Evolutionary conservation across 1,284 basidiomycete species (phyloP).

Genomic region (Tilletia walkeri): DNA sequence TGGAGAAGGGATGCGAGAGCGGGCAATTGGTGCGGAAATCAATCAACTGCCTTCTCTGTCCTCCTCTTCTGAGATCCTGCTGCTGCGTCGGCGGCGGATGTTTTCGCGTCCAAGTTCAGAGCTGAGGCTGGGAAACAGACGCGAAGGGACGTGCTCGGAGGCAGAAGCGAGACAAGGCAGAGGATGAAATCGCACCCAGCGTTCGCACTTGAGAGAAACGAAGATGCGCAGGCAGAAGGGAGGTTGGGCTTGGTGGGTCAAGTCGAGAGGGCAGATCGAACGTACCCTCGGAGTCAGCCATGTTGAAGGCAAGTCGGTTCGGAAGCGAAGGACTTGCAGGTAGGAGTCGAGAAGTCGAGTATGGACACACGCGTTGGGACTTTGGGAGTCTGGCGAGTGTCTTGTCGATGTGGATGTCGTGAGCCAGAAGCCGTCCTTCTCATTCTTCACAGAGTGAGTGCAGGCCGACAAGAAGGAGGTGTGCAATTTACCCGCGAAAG

Average conservation of each 20-base stretch:
- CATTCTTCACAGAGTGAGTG: too few relatives aligned
- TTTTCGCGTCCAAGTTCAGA: background rate
- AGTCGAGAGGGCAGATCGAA: conserved; percentile 20
- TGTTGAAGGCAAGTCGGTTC: conserved; percentile 21
- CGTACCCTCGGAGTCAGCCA: conserved; percentile 50
- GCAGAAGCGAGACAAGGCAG: background rate
- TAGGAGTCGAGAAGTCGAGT: too few relatives aligned
- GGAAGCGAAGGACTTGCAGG: conserved; percentile 1
- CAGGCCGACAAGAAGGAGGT: too few relatives aligned
- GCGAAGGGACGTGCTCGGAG: conserved; percentile 26
- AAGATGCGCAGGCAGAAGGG: conserved; percentile 1
- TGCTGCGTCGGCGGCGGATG: background rate
- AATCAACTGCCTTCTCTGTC: too few relatives aligned
- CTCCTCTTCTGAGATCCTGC: too few relatives aligned
- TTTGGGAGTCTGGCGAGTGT: too few relatives aligned
- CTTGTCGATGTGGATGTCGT: too few relatives aligned
- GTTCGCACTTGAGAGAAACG: background rate
- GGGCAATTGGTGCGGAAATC: too few relatives aligned
- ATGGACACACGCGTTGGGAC: too few relatives aligned
- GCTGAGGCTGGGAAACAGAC: conserved; percentile 4
- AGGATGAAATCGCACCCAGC: too few relatives aligned
- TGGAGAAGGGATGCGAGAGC: background rate
- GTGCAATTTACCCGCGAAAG: too few relatives aligned
- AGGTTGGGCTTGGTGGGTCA: background rate
- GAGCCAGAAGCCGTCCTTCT: too few relatives aligned